Percentiles rank a stretch among this genome's conserved stretches.
phyloP scores from a whole-genome alignment of 495 filamentous ascomycete genomes.

The Podospora didyma region DNA sequence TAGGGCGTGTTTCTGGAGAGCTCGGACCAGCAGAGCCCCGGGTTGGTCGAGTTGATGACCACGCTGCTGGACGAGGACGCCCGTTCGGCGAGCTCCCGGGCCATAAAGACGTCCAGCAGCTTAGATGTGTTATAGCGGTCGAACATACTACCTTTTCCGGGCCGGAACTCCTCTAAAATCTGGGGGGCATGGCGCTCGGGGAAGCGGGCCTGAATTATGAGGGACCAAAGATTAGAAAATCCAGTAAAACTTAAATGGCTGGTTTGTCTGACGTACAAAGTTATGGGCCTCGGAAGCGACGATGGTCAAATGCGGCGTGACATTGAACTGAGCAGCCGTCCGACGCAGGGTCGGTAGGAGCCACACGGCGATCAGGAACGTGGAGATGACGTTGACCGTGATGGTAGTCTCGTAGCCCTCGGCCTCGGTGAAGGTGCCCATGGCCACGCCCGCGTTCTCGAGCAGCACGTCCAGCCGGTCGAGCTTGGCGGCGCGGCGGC shows the following conservation, averaged over 20 bases:
- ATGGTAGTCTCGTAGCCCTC: constrained; percentile 42
- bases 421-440: constrained; percentile 10
- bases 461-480: constrained; percentile 39
- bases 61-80: constrained; percentile 29
- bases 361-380: constrained; percentile 40
- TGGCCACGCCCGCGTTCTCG: constrained; percentile 39
- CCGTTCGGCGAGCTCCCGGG: constrained; percentile 42
- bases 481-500: constrained; percentile 19
- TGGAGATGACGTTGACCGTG: constrained; percentile 51
- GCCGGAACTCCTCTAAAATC: constrained; percentile 23
- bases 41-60: constrained; percentile 50
- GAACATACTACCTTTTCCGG: constrained; percentile 9
- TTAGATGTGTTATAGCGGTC: constrained; percentile 48
- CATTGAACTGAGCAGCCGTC: constrained; percentile 18
- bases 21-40: constrained; percentile 47
- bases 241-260: too few species aligned
- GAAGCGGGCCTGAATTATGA: constrained; percentile 14
- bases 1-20: constrained; percentile 34
- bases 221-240: too few species aligned
- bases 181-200: constrained; percentile 9
- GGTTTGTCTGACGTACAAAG: constrained; percentile 5
- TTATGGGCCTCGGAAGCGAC: constrained; percentile 27
- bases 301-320: constrained; percentile 10
- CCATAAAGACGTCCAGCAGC: constrained; percentile 46
- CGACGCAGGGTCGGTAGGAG: constrained; percentile 39